phyloP scores from a whole-genome alignment of 2,329 filamentous ascomycete genomes.

The Aspergillus fumigatiaffinis region DNA sequence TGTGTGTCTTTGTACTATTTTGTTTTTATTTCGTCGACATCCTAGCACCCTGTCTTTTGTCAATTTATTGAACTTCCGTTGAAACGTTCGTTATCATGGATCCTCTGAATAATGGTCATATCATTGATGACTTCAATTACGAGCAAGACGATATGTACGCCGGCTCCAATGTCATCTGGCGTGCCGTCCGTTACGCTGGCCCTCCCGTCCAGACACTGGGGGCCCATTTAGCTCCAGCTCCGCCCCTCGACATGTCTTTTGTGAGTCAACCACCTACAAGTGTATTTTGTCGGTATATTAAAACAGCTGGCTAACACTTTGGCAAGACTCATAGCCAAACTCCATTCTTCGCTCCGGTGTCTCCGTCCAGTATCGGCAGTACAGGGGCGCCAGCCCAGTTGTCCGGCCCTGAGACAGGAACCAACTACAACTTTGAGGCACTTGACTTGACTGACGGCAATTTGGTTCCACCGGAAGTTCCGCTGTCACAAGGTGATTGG shows the following conservation, averaged over 20 bases:
- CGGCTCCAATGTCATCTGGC: background rate
- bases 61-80: background rate
- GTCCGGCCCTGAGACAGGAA: background rate
- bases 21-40: background rate
- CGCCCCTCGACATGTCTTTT: background rate
- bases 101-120: background rate
- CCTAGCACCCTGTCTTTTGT: background rate
- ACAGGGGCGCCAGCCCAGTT: background rate
- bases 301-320: background rate
- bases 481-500: background rate
- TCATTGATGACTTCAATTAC: background rate
- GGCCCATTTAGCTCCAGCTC: background rate
- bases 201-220: background rate
- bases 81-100: background rate
- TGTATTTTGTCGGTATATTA: background rate
- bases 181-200: background rate
- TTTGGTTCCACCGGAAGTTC: background rate
- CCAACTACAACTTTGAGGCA: background rate
- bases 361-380: background rate
- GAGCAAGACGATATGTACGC: background rate
- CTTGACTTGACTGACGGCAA: background rate
- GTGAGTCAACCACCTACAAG: background rate
- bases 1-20: background rate
- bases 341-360: background rate
- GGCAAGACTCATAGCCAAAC: background rate